Percentiles rank a stretch among this genome's conserved stretches.
phyloP scores from a whole-genome alignment of 257 asterid species.

The Eucommia ulmoides region DNA sequence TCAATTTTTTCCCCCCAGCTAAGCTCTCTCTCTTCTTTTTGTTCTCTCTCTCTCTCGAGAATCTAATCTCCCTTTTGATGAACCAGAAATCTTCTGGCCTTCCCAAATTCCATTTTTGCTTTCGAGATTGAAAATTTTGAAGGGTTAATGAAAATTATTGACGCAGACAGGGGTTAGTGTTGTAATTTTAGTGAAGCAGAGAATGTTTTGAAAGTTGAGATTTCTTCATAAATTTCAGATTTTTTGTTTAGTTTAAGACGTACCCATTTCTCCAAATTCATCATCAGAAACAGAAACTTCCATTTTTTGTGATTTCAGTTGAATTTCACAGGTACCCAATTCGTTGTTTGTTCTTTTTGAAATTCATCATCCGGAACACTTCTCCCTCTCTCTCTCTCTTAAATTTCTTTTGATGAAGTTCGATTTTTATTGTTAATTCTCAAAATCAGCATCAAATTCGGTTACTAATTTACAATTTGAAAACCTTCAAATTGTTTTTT shows the following conservation, averaged over 20 bases:
- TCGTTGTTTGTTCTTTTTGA: no score
- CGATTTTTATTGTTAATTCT: no score
- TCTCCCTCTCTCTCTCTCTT: background rate
- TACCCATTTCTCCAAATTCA: constrained; percentile 6
- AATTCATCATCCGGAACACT: no score
- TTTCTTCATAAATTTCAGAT: constrained; percentile 16
- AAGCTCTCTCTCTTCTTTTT: constrained; percentile 25
- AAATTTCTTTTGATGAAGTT: background rate
- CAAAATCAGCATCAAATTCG: no score
- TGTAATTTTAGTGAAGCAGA: constrained; percentile 15
- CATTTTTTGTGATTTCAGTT: background rate
- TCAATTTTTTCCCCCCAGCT: constrained; percentile 40
- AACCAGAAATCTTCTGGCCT: constrained; percentile 9
- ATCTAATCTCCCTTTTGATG: constrained; percentile 4
- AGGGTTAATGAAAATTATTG: constrained; percentile 7
- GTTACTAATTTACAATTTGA: no score
- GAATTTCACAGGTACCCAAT: no score
- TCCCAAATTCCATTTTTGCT: constrained; percentile 3
- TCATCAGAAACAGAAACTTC: constrained; percentile 7
- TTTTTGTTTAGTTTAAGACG: constrained; percentile 9
- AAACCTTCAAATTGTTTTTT: no score
- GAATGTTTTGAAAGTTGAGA: constrained; percentile 7
- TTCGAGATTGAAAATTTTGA: constrained; percentile 1
- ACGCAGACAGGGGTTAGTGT: constrained; percentile 13
- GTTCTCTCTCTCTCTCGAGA: constrained; percentile 19